Conservation (phyloP, 257 asterid species). For the Solanum boliviense region DNA sequence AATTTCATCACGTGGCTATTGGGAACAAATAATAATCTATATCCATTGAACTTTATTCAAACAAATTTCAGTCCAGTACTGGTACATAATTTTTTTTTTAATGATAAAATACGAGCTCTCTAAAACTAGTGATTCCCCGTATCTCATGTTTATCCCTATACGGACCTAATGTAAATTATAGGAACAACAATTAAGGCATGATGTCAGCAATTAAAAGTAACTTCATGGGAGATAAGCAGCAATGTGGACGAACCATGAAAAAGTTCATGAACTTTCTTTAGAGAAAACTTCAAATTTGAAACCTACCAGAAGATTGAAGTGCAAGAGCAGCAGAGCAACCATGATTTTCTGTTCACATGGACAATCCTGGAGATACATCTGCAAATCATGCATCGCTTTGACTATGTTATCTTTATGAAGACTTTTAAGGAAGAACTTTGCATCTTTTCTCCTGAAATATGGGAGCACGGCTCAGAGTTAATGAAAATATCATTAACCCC, state of each 20-base stretch:
- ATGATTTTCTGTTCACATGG: conserved; percentile 36
- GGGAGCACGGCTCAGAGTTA: not conserved
- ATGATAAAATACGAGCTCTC: not conserved
- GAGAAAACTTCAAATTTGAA: not conserved
- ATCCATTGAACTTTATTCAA: not conserved
- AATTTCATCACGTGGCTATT: not conserved
- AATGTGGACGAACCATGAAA: not conserved
- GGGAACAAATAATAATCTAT: not conserved
- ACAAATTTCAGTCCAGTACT: not conserved
- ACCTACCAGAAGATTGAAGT: conserved; percentile 65
- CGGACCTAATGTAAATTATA: not conserved
- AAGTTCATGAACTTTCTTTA: too few relatives aligned
- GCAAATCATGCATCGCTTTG: conserved; percentile 35
- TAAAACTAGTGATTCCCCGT: not conserved
- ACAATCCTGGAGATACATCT: conserved; percentile 34
- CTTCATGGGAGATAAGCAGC: not conserved
- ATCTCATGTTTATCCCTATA: not conserved
- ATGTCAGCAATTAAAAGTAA: not conserved
- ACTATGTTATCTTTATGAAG: conserved; percentile 29
- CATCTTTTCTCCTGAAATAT: conserved; percentile 45
- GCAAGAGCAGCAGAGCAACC: conserved; percentile 49
- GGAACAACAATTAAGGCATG: not conserved
- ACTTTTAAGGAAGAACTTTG: conserved; percentile 32
- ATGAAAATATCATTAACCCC: not conserved
- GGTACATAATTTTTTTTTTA: not conserved